phyloP scores from a whole-genome alignment of 441 rosid genomes.

The Adansonia grandidieri region DNA sequence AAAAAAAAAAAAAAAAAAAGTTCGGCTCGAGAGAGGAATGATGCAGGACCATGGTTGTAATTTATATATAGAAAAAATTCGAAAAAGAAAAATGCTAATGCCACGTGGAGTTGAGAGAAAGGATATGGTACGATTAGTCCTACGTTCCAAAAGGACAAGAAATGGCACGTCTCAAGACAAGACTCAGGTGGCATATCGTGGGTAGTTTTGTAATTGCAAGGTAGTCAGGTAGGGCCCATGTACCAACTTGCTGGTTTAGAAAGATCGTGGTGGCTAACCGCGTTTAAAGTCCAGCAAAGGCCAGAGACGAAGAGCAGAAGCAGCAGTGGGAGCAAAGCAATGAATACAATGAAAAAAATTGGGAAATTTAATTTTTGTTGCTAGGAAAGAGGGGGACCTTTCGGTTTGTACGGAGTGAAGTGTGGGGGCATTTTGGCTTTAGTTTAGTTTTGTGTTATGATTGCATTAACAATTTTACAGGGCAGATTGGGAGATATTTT shows the following conservation, averaged over 20 bases:
- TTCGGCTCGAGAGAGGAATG: background rate
- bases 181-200: background rate
- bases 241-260: background rate
- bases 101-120: constrained; percentile 28
- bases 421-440: constrained; percentile 3
- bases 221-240: background rate
- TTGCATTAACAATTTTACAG: background rate
- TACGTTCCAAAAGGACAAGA: constrained; percentile 22
- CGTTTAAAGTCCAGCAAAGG: background rate
- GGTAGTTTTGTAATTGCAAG: constrained; percentile 3
- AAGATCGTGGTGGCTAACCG: constrained; percentile 18
- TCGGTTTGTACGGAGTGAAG: background rate
- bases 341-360: background rate
- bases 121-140: constrained; percentile 30
- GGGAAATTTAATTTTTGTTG: background rate
- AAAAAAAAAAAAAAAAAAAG: background rate
- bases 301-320: background rate
- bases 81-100: background rate
- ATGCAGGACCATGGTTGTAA: background rate
- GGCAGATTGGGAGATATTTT: background rate
- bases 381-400: background rate
- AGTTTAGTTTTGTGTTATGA: background rate
- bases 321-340: background rate
- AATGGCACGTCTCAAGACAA: constrained; percentile 10
- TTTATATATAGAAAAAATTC: constrained; percentile 21